Percentiles rank a stretch among this genome's conserved stretches.
Evolutionary conservation across 1,284 basidiomycete genomes (phyloP).

Genomic region (Porogramme epimiltina): DNA sequence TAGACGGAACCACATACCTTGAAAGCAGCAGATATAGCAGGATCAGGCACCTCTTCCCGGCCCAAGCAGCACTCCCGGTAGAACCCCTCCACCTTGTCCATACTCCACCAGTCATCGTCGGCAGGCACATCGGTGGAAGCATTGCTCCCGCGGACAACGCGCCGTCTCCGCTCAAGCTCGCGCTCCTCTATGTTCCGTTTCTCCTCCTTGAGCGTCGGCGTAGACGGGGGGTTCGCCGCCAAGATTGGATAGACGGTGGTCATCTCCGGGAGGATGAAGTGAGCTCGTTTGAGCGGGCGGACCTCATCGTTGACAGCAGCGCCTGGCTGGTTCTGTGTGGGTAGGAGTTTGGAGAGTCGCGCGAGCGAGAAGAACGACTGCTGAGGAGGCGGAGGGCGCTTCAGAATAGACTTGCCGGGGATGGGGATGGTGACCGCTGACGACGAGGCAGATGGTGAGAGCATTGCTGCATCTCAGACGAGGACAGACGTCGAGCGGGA

Average conservation of each 20-base stretch:
- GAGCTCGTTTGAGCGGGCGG: slow-evolving; percentile 76
- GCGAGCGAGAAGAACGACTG: slow-evolving; percentile 65
- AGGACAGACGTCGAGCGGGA: slow-evolving; percentile 4
- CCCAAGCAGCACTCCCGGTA: slow-evolving; percentile 81
- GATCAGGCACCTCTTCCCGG: slow-evolving; percentile 71
- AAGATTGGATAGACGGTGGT: slow-evolving; percentile 87
- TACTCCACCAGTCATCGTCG: slow-evolving; percentile 73
- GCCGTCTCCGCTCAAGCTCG: slow-evolving; percentile 61
- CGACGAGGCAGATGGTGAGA: slow-evolving; percentile 60
- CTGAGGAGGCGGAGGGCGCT: slow-evolving; percentile 70
- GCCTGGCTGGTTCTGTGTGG: slow-evolving; percentile 40
- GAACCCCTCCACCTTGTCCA: slow-evolving; percentile 79
- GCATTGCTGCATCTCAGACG: slow-evolving; percentile 33
- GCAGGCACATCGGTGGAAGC: slow-evolving; percentile 32
- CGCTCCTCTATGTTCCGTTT: slow-evolving; percentile 69
- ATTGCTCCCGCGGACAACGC: slow-evolving; percentile 60
- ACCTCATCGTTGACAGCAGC: slow-evolving; percentile 37
- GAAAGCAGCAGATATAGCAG: slow-evolving; percentile 68
- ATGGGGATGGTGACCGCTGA: slow-evolving; percentile 76
- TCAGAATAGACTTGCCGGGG: slow-evolving; percentile 78
- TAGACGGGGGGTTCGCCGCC: slow-evolving; percentile 76
- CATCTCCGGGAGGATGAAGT: slow-evolving; percentile 83
- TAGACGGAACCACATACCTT: slow-evolving; percentile 50
- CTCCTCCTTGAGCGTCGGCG: slow-evolving; percentile 72
- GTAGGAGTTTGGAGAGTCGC: slow-evolving; percentile 67